Evolutionary conservation across 2,329 filamentous ascomycete genomes (phyloP), one percentile per base, ranked within the genome.

Genomic region (Penicillium sp.): DNA sequence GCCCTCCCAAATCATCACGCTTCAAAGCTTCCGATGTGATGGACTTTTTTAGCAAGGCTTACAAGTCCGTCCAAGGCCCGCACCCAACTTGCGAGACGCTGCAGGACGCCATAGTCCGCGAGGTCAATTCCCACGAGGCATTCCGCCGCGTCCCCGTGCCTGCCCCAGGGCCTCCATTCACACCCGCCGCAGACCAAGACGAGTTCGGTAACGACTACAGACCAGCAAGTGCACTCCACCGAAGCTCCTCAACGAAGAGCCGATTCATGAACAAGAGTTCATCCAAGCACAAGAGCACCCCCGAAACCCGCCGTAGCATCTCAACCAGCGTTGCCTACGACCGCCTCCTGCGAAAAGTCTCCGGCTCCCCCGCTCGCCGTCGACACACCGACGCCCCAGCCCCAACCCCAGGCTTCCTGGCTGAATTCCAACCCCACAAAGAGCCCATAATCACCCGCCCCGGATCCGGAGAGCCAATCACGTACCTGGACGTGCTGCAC

Each of bases 81-180:
- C 66, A 73, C 45, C 71, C 76, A 15, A 76, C 73, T 1, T 75
- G 74, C 53, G 75, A 78, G 59, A 73, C 71, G 6, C 62, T 78
- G 15, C 75, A 78, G 57, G 76, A 78, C 64, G 70, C 75, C 17
- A 78, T 78, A 40, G 66, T 78, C 33, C 73, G 75, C 10, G 76
- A 78, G 56, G 76, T 78, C 50, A 78, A 78, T 54, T 78, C 73
- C 3, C 76, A 78, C 48, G 75, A 78, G 54, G 75, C 76, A 13
- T 78, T 78, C 57, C 71, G 67, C 29, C 66, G 64, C 17, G 68
- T 76, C 0, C 71, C 73, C 35, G 50, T 70, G 43, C 71, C 74
- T 15, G 62, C 58, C 10, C 42, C 60, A n/a, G 73, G 73, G 1
- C 69, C 71, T 29, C 67, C 67, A 7, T 73, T 74, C 48, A 75